Conservation (phyloP, 2,329 filamentous ascomycete species). For the Pestalotiopsis fici region DNA sequence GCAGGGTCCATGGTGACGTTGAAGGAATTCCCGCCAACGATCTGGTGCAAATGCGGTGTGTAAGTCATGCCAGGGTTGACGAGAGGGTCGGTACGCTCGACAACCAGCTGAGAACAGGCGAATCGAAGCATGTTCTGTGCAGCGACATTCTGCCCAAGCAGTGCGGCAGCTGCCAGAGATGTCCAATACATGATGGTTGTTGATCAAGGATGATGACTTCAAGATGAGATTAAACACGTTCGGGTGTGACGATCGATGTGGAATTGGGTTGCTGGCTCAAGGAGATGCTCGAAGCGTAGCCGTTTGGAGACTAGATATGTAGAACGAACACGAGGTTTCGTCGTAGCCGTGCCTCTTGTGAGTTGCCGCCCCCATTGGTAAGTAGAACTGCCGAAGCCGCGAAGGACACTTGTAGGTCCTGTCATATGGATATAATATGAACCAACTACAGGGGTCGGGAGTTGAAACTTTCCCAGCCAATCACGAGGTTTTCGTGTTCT, state of each 20-base stretch:
- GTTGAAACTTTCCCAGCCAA: background rate
- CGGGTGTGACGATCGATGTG: background rate
- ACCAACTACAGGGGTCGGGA: background rate
- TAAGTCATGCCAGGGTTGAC: conserved; percentile 46
- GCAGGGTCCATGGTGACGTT: conserved; percentile 43
- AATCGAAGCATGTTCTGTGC: conserved; percentile 45
- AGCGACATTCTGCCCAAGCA: conserved; percentile 30
- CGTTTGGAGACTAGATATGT: background rate
- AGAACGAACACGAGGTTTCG: background rate
- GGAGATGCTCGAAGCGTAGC: background rate
- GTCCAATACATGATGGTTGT: conserved; percentile 33
- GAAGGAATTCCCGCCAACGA: conserved; percentile 46
- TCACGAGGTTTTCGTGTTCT: background rate
- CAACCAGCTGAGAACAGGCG: conserved; percentile 47
- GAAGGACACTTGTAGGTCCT: background rate
- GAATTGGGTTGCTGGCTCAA: background rate
- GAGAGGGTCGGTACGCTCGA: conserved; percentile 46
- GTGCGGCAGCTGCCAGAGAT: conserved; percentile 28
- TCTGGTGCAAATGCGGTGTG: conserved; percentile 48
- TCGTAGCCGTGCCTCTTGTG: background rate
- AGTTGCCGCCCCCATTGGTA: background rate
- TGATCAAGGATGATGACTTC: background rate
- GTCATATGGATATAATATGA: conserved; percentile 3
- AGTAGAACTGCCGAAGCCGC: background rate
- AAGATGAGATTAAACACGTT: background rate